Conservation (phyloP, 2,329 filamentous ascomycete species). For the Venturia asperata region DNA sequence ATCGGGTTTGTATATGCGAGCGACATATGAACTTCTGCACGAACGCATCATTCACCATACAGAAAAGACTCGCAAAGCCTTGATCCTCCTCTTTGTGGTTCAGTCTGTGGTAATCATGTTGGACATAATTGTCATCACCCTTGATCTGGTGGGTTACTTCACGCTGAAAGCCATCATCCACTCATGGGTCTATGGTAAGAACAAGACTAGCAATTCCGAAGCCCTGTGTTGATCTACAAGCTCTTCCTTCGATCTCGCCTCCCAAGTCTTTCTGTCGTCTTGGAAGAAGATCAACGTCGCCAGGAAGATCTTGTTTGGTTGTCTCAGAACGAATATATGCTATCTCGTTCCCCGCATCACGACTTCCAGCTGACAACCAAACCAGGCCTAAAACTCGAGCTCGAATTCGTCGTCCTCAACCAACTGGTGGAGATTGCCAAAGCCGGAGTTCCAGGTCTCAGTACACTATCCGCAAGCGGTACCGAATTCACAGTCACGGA, state of each 20-base stretch:
- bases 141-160: constrained; percentile 21
- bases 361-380: not conserved
- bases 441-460: constrained; percentile 13
- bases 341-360: not conserved
- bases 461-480: not conserved
- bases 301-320: not conserved
- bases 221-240: not conserved
- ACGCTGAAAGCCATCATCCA: constrained; percentile 23
- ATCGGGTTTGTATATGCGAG: constrained; percentile 10
- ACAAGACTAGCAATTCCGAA: not conserved
- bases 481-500: constrained; percentile 6
- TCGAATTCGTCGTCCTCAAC: constrained; percentile 25
- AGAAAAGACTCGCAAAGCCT: constrained; percentile 8
- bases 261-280: not conserved
- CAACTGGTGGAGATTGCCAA: constrained; percentile 20
- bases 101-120: constrained; percentile 11
- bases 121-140: constrained; percentile 13
- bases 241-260: not conserved
- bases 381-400: constrained; percentile 22
- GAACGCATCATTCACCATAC: constrained; percentile 13
- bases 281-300: not conserved
- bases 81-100: constrained; percentile 16
- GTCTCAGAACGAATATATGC: not conserved
- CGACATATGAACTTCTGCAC: constrained; percentile 7
- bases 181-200: constrained; percentile 16